phyloP scores from a whole-genome alignment of 164 flowering plant species.

The Euptelea pleiosperma region DNA sequence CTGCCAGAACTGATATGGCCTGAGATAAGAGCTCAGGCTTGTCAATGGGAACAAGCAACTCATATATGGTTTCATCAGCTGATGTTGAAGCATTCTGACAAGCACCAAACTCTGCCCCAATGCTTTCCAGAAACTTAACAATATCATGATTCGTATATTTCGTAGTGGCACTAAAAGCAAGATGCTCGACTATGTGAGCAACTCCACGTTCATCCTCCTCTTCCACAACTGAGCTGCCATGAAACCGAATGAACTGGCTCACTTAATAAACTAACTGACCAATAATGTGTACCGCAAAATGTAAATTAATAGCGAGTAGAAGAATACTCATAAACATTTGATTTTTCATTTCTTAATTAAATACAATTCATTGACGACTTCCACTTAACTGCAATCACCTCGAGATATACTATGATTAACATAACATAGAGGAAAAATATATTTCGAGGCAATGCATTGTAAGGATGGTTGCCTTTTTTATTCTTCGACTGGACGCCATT shows the following conservation, averaged over 20 bases:
- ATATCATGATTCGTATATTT: conserved; percentile 91
- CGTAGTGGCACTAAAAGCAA: conserved; percentile 90
- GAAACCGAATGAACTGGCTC: conserved; percentile 14
- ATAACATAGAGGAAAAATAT: not conserved
- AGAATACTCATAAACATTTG: too few relatives aligned
- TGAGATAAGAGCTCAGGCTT: conserved; percentile 84
- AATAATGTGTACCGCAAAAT: not conserved
- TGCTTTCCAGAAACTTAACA: conserved; percentile 83
- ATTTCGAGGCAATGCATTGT: too few relatives aligned
- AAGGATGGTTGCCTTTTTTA: too few relatives aligned
- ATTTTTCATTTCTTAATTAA: not conserved
- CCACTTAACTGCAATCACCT: not conserved
- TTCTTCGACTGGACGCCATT: too few relatives aligned
- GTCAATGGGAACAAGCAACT: conserved; percentile 92
- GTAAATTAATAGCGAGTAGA: not conserved
- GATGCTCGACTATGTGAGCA: conserved; percentile 97
- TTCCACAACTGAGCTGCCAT: conserved; percentile 95
- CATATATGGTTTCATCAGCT: conserved; percentile 90
- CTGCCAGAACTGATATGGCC: conserved; percentile 86
- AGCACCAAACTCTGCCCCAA: conserved; percentile 97
- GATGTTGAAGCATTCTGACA: conserved; percentile 97
- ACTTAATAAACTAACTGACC: not conserved
- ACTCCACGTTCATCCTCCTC: conserved; percentile 98
- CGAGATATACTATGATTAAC: not conserved
- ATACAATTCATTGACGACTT: conserved; percentile 2